phyloP scores from a whole-genome alignment of 2,329 filamentous ascomycete genomes.

The Fusarium subtropicale region DNA sequence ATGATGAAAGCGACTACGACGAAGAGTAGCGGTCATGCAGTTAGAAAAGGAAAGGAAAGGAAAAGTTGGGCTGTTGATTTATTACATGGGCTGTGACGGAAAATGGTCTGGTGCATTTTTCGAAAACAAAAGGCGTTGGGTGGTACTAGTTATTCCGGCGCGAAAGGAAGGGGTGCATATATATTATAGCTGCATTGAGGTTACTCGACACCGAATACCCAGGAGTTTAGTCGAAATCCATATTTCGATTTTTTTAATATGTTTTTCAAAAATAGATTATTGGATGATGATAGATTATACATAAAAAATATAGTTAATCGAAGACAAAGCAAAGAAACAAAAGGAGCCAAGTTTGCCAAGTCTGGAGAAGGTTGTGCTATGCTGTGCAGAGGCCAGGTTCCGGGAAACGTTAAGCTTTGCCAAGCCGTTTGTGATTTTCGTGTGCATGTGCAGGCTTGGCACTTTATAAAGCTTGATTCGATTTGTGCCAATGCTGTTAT shows the following conservation, averaged over 20 bases:
- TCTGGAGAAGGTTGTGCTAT: slow-evolving; percentile 37
- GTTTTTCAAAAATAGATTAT: not conserved
- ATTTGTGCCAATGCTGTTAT: slow-evolving; percentile 19
- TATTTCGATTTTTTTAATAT: not conserved
- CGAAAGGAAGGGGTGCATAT: slow-evolving; percentile 22
- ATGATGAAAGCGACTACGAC: slow-evolving; percentile 46
- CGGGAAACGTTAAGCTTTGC: slow-evolving; percentile 48
- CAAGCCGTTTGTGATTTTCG: slow-evolving; percentile 42
- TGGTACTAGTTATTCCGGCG: slow-evolving; percentile 24
- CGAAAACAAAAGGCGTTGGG: slow-evolving; percentile 32
- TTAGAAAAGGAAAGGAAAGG: slow-evolving; percentile 9
- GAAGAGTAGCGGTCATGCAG: slow-evolving; percentile 24
- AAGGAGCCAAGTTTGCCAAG: slow-evolving; percentile 29
- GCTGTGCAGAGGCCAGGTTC: slow-evolving; percentile 34
- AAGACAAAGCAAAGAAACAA: not conserved
- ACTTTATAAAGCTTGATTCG: slow-evolving; percentile 38
- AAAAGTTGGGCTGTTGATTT: slow-evolving; percentile 39
- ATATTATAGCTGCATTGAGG: slow-evolving; percentile 33
- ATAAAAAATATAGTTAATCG: not conserved
- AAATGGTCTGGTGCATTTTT: slow-evolving; percentile 26
- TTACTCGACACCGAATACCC: slow-evolving; percentile 44
- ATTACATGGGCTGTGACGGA: slow-evolving; percentile 22
- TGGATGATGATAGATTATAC: not conserved
- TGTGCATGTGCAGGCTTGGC: slow-evolving; percentile 43
- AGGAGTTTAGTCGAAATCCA: slow-evolving; percentile 36